Evolutionary conservation across 805 yeast species (phyloP).

Genomic region (Myxozyma neglecta): DNA sequence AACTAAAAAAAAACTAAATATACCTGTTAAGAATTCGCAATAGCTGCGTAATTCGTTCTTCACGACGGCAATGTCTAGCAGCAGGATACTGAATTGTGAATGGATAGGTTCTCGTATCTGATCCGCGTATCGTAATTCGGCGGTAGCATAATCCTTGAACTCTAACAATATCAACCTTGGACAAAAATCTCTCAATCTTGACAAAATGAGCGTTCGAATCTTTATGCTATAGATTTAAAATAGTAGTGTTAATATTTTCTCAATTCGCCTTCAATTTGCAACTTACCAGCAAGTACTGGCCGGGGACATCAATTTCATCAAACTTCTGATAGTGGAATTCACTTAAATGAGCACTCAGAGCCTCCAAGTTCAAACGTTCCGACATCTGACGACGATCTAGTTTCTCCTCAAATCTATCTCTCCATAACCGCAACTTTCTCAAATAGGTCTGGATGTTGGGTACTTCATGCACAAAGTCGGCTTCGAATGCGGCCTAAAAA

Average conservation of each 20-base stretch:
- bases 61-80: constrained; percentile 94
- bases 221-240: constrained; percentile 42
- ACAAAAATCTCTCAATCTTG: constrained; percentile 89
- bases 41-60: constrained; percentile 88
- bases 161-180: constrained; percentile 82
- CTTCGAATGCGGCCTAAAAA: constrained; percentile 81
- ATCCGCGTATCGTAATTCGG: constrained; percentile 84
- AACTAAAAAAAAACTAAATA: background rate
- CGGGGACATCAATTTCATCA: constrained; percentile 96
- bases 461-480: constrained; percentile 80
- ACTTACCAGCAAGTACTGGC: constrained; percentile 79
- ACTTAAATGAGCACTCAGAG: constrained; percentile 89
- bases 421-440: constrained; percentile 81
- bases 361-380: constrained; percentile 77
- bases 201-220: constrained; percentile 88
- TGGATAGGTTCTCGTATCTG: constrained; percentile 86
- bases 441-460: constrained; percentile 90
- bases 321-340: constrained; percentile 98
- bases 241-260: background rate
- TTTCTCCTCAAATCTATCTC: constrained; percentile 87
- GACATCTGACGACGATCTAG: constrained; percentile 70
- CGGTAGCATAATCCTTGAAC: constrained; percentile 90
- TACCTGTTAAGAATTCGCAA: constrained; percentile 73
- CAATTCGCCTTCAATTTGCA: too few relatives aligned
- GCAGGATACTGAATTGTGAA: constrained; percentile 98